Evolutionary conservation across 805 yeast species (phyloP).

Genomic region (Saccharomycopsis javanensis): DNA sequence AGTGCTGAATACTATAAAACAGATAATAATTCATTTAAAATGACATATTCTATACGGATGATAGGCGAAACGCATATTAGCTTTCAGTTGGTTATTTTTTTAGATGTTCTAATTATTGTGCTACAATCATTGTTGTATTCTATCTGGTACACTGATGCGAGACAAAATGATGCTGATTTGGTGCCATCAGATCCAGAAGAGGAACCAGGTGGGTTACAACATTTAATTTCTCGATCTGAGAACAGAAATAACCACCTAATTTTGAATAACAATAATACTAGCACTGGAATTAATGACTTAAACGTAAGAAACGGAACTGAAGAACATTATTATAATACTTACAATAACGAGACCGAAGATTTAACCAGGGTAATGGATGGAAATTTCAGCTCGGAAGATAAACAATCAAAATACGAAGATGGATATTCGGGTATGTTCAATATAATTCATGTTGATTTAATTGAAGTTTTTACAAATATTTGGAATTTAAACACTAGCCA

Average conservation of each 20-base stretch:
- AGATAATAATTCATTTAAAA: conserved; percentile 4
- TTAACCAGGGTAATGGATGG: too few species aligned
- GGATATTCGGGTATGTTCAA: not conserved
- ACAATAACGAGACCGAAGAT: not conserved
- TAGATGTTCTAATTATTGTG: conserved; percentile 27
- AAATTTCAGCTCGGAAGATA: not conserved
- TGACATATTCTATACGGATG: conserved; percentile 13
- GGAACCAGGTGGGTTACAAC: not conserved
- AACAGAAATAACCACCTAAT: conserved; percentile 19
- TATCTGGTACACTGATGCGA: conserved; percentile 24
- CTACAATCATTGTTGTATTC: conserved; percentile 26
- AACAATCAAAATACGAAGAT: not conserved
- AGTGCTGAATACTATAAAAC: conserved; percentile 17
- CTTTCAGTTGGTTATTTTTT: conserved; percentile 26
- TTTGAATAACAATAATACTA: not conserved
- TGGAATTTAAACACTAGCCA: not conserved
- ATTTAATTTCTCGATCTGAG: conserved; percentile 18
- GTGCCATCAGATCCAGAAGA: not conserved
- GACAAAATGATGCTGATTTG: conserved; percentile 8
- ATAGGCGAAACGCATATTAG: conserved; percentile 28
- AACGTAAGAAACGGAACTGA: too few species aligned
- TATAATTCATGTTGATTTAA: not conserved
- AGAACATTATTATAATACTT: not conserved
- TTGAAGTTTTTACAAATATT: not conserved
- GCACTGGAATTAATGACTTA: not conserved